Percentiles rank a stretch among this genome's conserved stretches.
Evolutionary conservation across 306 rosid species (phyloP).

Genomic region (Sicyos baderoa): DNA sequence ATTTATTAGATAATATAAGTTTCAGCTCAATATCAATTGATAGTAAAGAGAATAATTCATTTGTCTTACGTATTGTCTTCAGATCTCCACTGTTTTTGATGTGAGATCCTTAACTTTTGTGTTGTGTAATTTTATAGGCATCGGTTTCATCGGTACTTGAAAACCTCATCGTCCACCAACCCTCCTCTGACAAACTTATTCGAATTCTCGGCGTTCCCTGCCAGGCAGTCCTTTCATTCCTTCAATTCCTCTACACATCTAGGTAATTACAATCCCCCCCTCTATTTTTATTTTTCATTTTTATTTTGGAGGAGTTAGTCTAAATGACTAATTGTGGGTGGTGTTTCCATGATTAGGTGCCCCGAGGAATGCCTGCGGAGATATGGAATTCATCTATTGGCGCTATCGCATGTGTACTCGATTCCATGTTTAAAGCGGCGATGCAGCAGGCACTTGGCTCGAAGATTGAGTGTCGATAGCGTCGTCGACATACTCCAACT

Average conservation of each 20-base stretch:
- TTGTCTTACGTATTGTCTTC: too few relatives aligned
- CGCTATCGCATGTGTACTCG: constrained; percentile 70
- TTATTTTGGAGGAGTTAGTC: not conserved
- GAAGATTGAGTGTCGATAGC: constrained; percentile 47
- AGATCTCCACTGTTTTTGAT: too few relatives aligned
- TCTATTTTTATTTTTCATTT: too few relatives aligned
- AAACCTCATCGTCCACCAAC: constrained; percentile 46
- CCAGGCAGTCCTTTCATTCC: constrained; percentile 61
- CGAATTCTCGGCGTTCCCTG: constrained; percentile 75
- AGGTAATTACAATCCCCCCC: too few relatives aligned
- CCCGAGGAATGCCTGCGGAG: constrained; percentile 51
- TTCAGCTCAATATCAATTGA: too few relatives aligned
- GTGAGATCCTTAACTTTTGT: too few relatives aligned
- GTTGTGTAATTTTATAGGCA: too few relatives aligned
- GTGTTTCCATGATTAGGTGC: constrained; percentile 41
- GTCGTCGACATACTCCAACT: constrained; percentile 82
- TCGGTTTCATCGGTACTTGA: constrained; percentile 65
- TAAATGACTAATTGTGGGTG: too few relatives aligned
- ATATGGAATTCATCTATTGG: constrained; percentile 71
- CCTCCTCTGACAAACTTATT: constrained; percentile 54
- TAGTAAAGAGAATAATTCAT: too few relatives aligned
- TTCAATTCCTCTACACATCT: constrained; percentile 55
- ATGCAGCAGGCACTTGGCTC: constrained; percentile 50
- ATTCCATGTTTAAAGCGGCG: constrained; percentile 78
- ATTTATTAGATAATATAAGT: too few relatives aligned